A percentile compares a stretch with the other conserved stretches of the same genome.
Conservation (phyloP, 139 green algal species). For the Diplosphaera chodatii region DNA sequence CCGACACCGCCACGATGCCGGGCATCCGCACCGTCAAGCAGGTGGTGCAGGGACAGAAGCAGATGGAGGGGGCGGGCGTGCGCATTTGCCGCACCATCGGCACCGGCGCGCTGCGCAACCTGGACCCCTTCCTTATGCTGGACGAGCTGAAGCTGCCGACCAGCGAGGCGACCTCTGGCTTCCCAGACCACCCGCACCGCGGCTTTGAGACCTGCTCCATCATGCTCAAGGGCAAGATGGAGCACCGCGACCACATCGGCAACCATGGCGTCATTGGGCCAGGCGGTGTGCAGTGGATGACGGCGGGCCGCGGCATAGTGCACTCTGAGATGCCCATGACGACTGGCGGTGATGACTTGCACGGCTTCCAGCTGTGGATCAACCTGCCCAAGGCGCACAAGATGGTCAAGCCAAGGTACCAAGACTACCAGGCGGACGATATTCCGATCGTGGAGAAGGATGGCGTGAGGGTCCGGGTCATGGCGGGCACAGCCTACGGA, state of each 20-base stretch:
- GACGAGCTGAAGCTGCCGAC: constrained; percentile 73
- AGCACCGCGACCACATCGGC: constrained; percentile 71
- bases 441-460: constrained; percentile 54
- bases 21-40: not conserved
- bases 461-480: constrained; percentile 60
- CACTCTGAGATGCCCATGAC: constrained; percentile 62
- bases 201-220: constrained; percentile 90
- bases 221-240: constrained; percentile 79
- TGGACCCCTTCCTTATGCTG: constrained; percentile 81
- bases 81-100: constrained; percentile 74
- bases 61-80: constrained; percentile 76
- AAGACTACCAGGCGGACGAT: constrained; percentile 70
- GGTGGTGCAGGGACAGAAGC: constrained; percentile 60
- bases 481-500: constrained; percentile 56
- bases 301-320: constrained; percentile 69
- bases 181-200: constrained; percentile 79
- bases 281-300: constrained; percentile 92
- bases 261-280: constrained; percentile 77
- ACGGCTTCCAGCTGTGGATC: constrained; percentile 64
- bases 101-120: constrained; percentile 52
- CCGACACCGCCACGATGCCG: not conserved
- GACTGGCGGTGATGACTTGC: not conserved
- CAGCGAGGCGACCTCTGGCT: constrained; percentile 57
- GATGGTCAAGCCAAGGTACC: constrained; percentile 78
- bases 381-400: constrained; percentile 84